A percentile compares a stretch with the other conserved stretches of the same genome.
Conservation (phyloP, 2,329 filamentous ascomycete species). For the Tolypocladium inflatum region DNA sequence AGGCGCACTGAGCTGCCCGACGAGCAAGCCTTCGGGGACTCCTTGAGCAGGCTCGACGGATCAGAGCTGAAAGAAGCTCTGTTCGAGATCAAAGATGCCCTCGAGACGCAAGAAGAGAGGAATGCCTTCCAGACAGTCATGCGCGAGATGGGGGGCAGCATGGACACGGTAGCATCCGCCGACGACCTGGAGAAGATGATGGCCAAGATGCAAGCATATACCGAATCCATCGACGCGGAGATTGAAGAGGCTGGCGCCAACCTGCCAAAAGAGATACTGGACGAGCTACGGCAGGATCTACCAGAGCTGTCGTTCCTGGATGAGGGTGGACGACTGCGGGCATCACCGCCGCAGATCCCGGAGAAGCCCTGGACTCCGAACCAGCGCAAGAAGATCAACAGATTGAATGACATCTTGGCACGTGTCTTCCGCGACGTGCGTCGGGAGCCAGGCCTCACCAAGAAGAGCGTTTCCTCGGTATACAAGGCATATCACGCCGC, state of each 20-base stretch:
- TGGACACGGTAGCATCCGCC: slow-evolving; percentile 19
- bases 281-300: slow-evolving; percentile 21
- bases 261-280: slow-evolving; percentile 20
- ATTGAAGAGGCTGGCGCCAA: slow-evolving; percentile 20
- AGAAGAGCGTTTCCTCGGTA: slow-evolving; percentile 25
- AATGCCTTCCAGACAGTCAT: slow-evolving; percentile 25
- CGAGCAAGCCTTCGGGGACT: slow-evolving; percentile 30
- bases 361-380: slow-evolving; percentile 25
- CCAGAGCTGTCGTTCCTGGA: slow-evolving; percentile 12
- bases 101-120: slow-evolving; percentile 24
- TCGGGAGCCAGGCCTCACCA: slow-evolving; percentile 16
- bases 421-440: slow-evolving; percentile 17
- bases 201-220: slow-evolving; percentile 23
- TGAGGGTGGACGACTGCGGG: slow-evolving; percentile 14
- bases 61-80: slow-evolving; percentile 26
- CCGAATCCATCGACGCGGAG: slow-evolving; percentile 22
- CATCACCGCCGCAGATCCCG: slow-evolving; percentile 23
- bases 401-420: slow-evolving; percentile 22
- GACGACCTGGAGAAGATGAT: slow-evolving; percentile 25
- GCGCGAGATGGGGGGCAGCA: slow-evolving; percentile 19
- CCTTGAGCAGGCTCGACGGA: slow-evolving; percentile 24
- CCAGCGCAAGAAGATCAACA: slow-evolving; percentile 27
- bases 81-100: slow-evolving; percentile 25
- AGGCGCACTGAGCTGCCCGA: slow-evolving; percentile 26
- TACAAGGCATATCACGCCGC: slow-evolving; percentile 43